Base-by-base conservation (phyloP, 2,329 filamentous ascomycete species). In the Colletotrichum sp. region DNA sequence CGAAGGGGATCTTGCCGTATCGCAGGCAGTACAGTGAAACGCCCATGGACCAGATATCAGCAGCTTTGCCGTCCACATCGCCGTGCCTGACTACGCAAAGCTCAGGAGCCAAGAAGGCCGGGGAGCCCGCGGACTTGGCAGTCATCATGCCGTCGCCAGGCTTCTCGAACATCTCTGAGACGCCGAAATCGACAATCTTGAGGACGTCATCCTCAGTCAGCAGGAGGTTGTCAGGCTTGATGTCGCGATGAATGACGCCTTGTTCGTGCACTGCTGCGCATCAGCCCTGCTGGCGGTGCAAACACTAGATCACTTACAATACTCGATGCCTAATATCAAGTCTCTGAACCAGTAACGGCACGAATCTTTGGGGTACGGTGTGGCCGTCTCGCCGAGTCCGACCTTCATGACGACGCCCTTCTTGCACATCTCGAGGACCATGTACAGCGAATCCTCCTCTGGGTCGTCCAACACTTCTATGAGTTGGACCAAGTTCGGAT, bases 401-500 rank as follows among this genome's bases (percentile, higher is more conserved):
- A 99, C 95, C 81, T 96, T 96, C 96, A 98, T 98, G 67, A 98
- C 92, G 27, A 98, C 96, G 1, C 97, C 97, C 84, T 98, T 98
- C 82, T 98, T 97, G 87, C 97, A 99, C 95, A 98, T 98, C 84
- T 99, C 97, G 84, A 99, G 90, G 27, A 99, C 97, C 95, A 99
- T 98, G 86, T 98, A 99, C 15, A 99, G 87, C 5, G 96, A 98
- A 84, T 99, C 97, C 82, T 98, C 96, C 64, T 96, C 93, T 0
- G 97, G 96, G 82, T 98, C 97, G 83, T 98, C 97, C 67, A 99
- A 88, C 5, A 99, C 97, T 85, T 99, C 97, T 78, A 98, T 95
- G 66, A 99, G 87, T 61, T 94, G 93, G 16, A 98, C 96, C n/a
- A 99, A 88, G 81, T 98, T 99, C 32, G 93, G 94, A 82, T 99